phyloP scores from a whole-genome alignment of 169 alveolate genomes.

The Plasmodium adleri region DNA sequence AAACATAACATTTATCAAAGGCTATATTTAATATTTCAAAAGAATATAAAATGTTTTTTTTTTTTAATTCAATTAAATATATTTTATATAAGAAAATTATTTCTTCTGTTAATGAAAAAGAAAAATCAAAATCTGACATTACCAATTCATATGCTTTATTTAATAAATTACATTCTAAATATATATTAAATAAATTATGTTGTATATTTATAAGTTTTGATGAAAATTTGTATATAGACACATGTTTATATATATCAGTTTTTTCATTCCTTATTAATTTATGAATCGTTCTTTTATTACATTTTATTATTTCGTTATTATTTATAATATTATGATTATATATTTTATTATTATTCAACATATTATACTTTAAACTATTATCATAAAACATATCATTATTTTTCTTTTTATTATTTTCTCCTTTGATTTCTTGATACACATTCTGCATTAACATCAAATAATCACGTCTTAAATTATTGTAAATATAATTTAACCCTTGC shows the following conservation, averaged over 20 bases:
- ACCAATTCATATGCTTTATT: slow-evolving; percentile 58
- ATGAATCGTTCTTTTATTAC: slow-evolving; percentile 16
- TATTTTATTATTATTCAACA: background rate
- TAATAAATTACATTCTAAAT: slow-evolving; percentile 42
- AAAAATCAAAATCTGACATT: slow-evolving; percentile 47
- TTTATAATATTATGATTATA: background rate
- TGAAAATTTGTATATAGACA: slow-evolving; percentile 49
- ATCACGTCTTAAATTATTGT: slow-evolving; percentile 59
- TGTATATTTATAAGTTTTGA: slow-evolving; percentile 30
- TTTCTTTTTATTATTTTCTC: slow-evolving; percentile 13
- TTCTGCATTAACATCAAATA: slow-evolving; percentile 31
- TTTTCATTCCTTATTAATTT: slow-evolving; percentile 51
- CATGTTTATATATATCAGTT: slow-evolving; percentile 44
- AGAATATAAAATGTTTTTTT: slow-evolving; percentile 36
- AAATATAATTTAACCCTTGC: slow-evolving; percentile 58
- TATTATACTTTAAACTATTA: background rate
- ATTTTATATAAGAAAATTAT: slow-evolving; percentile 59
- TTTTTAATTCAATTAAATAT: slow-evolving; percentile 62
- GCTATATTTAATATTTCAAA: slow-evolving; percentile 41
- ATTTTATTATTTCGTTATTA: background rate
- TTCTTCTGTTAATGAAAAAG: slow-evolving; percentile 67
- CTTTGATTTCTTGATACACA: slow-evolving; percentile 30
- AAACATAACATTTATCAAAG: slow-evolving; percentile 53
- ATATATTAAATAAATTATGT: slow-evolving; percentile 64
- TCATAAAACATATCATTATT: background rate